Evolutionary conservation across 768 basidiomycete species (phyloP), one percentile per base, ranked within the genome.

Genomic region (Sarcomyxa edulis): DNA sequence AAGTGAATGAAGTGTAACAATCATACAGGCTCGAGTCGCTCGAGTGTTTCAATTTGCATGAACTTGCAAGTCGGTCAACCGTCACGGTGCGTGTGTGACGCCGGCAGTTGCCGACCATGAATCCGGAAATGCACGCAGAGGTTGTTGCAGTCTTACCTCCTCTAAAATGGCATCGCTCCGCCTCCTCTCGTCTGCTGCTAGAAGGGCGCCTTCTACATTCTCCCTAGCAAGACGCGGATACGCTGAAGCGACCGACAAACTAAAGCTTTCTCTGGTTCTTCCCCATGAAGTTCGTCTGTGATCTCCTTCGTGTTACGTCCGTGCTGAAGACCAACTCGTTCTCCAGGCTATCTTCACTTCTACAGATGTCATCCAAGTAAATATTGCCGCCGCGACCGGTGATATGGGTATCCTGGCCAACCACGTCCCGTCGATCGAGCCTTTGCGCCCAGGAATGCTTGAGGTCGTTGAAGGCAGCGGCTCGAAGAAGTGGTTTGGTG

Each of bases 381-480:
- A 97, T 69, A 69, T 97, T 52, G 69, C 93, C 24, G 96, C 93
- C 27, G 89, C 83, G 39, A 83, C 90, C 3, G 96, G 96, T 55
- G 94, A 97, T 65, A 97, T 98, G 93, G 96, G 96, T 72, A 89
- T 99, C 53, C 82, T 99, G 44, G 91, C 95, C 52, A 96, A 95
- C 75, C 96, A 99, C 66, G 93, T 97, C 39, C 85, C 96, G 21
- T 87, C 92, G n/a, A 86, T 98, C 42, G 96, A 99, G 63, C 75
- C 95, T 33, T 74, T 99, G 39, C 87, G 89, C 56, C 86, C 96
- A 28, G 96, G 96, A 59, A 73, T 98, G 42, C 71, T 99, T 37
- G 96, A 99, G 65, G 84, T 99, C 50, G 78, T 98, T 48, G 95
- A 97, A 67, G 72, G 69, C 36, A 76, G 74, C 55, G 61, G 71